phyloP scores from a whole-genome alignment of 305 asterid species.

The Fraxinus dipetala region DNA sequence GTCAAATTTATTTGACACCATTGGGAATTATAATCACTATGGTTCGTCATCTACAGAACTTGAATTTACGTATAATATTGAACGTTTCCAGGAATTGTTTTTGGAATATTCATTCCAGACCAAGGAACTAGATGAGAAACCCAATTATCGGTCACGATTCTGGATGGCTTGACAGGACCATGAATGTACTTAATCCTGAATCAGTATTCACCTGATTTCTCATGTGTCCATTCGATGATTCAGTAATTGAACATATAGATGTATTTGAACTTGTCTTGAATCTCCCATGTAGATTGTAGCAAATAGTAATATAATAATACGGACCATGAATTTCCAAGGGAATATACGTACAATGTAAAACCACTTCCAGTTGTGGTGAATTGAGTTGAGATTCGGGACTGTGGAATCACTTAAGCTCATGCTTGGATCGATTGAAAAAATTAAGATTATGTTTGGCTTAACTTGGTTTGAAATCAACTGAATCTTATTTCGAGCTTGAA shows the following conservation, averaged over 20 bases:
- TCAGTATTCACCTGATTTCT: neutral
- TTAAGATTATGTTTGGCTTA: neutral
- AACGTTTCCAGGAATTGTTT: neutral
- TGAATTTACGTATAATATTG: neutral
- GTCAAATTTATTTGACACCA: neutral
- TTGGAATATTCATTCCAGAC: neutral
- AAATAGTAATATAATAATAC: neutral
- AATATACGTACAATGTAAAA: neutral
- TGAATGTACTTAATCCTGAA: neutral
- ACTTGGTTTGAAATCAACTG: neutral
- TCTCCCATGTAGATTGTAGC: neutral
- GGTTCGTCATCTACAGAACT: neutral
- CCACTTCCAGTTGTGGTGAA: constrained; percentile 13
- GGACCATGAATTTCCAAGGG: constrained; percentile 6
- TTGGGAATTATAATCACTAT: neutral
- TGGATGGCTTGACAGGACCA: neutral
- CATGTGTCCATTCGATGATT: neutral
- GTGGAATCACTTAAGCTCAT: neutral
- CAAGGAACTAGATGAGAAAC: neutral
- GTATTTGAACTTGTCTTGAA: constrained; percentile 1
- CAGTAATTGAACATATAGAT: neutral
- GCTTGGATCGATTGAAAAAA: neutral
- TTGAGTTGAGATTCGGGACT: constrained; percentile 11
- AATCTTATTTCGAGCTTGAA: neutral
- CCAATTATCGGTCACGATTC: neutral